Conservation (phyloP, 257 asterid species). For the Solanum chiquidenum region DNA sequence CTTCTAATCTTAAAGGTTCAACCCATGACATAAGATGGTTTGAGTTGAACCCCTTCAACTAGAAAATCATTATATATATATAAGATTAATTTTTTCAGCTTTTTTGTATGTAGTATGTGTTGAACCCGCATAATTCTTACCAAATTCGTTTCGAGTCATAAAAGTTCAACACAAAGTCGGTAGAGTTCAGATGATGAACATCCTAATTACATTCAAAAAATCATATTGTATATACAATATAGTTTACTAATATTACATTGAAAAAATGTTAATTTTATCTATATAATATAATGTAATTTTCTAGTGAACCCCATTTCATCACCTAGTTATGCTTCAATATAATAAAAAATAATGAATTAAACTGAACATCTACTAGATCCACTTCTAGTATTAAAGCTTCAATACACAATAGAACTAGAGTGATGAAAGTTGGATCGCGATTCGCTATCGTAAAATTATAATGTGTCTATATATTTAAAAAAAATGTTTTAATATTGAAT, state of each 20-base stretch:
- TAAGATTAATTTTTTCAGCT: not conserved
- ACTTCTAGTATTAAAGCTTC: not conserved
- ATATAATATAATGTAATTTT: not conserved
- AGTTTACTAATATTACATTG: not conserved
- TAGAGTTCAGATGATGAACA: not conserved
- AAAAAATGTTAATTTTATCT: not conserved
- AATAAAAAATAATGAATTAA: not conserved
- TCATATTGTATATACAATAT: not conserved
- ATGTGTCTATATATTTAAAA: not conserved
- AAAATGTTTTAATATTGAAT: too few species aligned
- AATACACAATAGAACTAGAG: not conserved
- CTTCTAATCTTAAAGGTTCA: not conserved
- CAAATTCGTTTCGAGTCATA: not conserved
- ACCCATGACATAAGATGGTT: not conserved
- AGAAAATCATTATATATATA: not conserved
- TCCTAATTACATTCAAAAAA: not conserved
- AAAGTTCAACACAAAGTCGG: not conserved
- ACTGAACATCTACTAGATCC: not conserved
- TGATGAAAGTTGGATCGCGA: not conserved
- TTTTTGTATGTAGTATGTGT: not conserved
- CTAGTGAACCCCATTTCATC: not conserved
- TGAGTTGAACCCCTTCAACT: not conserved
- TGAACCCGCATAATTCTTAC: not conserved
- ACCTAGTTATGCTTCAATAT: too few species aligned
- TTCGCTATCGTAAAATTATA: not conserved